Base-by-base conservation (phyloP, 169 alveolate genomes). In the Babesia divergens region DNA sequence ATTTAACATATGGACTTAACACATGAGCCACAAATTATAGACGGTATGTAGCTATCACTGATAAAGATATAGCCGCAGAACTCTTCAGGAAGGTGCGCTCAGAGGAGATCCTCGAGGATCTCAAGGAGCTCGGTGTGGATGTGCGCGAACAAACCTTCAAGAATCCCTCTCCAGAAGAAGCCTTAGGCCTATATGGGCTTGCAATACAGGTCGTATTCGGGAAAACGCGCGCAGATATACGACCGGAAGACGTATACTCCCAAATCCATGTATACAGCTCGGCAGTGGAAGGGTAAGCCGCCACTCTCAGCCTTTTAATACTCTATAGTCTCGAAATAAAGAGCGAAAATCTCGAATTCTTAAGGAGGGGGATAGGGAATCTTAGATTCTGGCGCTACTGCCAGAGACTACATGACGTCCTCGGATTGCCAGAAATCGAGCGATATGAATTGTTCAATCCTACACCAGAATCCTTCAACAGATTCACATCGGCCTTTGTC, bases 131-230 rank as follows among this genome's bases (percentile, higher is more conserved):
- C 65, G 88, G 88, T 34, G 88, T 70, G 26, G 66, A 60, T 38
- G 71, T 80, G 56, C 66, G 65, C 56, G 71, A 70, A 28, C 51
- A 51, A 28, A 71, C 83, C 28, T 51, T 80, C 49, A 70, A 55
- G 67, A 60, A 80, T 43, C 88, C 88, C 11, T 59, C 65, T 24
- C 26, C 72, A 28, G 84, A 80, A 20, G 84, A 68, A 54, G 66
- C 88, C 2, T 51, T 80, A 1, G 83, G 88, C 5, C 76, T 80
- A 32, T 80, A 80, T 44, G 66, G 88, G 11, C 51, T 80, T 29
- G 88, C 88, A 9, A 69, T 80, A 28, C 88, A 80, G 54, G 83
- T 69, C 31, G 46, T 80, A 37, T 80, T 64, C 38, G 88, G 88
- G 47, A 80, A 70, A 46, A 70, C 88, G 37, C 53, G 50, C 46